Base-by-base conservation (phyloP, 441 rosid species). In the Euphorbia celastroides region DNA sequence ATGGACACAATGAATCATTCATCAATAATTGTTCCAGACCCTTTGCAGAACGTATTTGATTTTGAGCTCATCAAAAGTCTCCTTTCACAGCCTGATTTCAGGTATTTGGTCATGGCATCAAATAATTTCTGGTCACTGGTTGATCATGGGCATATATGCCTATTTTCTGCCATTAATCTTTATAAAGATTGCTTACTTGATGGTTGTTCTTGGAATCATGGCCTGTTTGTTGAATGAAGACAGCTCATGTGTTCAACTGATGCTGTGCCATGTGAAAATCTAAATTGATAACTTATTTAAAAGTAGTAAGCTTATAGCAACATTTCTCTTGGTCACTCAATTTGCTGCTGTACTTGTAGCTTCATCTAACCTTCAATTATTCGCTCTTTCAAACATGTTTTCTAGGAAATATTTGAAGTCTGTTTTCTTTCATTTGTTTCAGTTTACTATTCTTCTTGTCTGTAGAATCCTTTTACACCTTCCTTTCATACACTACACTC, bases 21-120 rank as follows among this genome's bases (percentile, higher is more conserved):
- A 38, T 66, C 55, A 67, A 25, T 75, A 57, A 77, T 19, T 66
- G 20, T 70, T 32, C 74, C 55, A 64, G 65, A 44, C 75, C 64
- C 60, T 79, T 27, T 85, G 90, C 96, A 89, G 96, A 73, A 71
- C 22, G 96, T 92, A 62, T 94, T 94, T 66, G 97, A 94, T 77
- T 92, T 94, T 75, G 77, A 81, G 61, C 88, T 93, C 69, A 89
- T 91, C 82, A 85, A 71, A 82, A 81, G 83, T 71, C 97, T 88
- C 65, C 83, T 94, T 68, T 84, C 86, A 68, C 80, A 75, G 73
- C 60, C 96, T 70, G 88, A 88, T 80, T 92, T 86, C 80, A 81
- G 97, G 96, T 92, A 83, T 69, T 51, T 64, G 2, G 11, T 70
- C 59, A 75, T 75, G 20, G 31, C 8, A 23, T 23, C 25, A 54